phyloP scores from a whole-genome alignment of 371 early-diverging fungal species.

The Mortierella sp. region DNA sequence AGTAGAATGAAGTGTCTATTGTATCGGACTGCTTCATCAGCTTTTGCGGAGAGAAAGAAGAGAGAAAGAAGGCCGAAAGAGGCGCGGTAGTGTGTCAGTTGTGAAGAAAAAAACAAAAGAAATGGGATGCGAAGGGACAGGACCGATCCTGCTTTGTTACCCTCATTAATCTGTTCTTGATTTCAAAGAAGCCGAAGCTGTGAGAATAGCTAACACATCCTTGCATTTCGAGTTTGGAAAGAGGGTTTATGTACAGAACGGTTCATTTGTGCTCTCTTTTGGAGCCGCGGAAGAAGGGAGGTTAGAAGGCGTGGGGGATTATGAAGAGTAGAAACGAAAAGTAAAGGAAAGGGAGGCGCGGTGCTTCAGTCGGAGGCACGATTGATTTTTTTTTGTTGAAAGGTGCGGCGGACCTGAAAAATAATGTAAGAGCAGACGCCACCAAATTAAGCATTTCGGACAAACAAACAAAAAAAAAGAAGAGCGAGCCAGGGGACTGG shows the following conservation, averaged over 20 bases:
- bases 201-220: not conserved
- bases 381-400: not conserved
- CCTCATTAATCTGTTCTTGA: not conserved
- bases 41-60: no score
- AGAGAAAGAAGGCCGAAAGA: no score
- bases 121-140: conserved; percentile 6
- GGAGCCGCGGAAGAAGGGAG: not conserved
- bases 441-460: no score
- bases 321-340: not conserved
- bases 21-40: no score
- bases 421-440: not conserved
- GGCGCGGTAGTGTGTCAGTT: not conserved
- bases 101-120: not conserved
- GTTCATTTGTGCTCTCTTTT: not conserved
- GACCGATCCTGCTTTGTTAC: not conserved
- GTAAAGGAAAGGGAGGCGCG: not conserved
- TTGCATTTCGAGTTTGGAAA: not conserved
- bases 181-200: not conserved
- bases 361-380: not conserved
- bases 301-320: no score
- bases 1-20: no score
- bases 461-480: no score
- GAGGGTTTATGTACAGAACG: not conserved
- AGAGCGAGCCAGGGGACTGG: no score
- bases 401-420: not conserved